Evolutionary conservation across 192 early-diverging fungal species (phyloP).

Genomic region (Gonapodya sp.): DNA sequence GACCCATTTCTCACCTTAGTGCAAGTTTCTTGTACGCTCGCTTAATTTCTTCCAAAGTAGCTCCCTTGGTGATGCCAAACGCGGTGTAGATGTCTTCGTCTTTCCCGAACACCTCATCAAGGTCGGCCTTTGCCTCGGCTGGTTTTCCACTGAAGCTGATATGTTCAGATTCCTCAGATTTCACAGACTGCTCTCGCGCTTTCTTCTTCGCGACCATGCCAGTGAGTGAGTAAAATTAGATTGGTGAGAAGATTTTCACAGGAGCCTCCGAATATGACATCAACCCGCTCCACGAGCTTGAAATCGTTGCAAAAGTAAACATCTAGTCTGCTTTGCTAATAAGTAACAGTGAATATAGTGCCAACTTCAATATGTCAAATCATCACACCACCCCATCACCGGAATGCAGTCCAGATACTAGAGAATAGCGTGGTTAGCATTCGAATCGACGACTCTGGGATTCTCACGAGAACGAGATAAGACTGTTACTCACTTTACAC

Average conservation of each 20-base stretch:
- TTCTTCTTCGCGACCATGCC: not conserved
- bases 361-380: not conserved
- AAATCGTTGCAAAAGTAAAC: not conserved
- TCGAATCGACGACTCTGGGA: not conserved
- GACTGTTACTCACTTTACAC: constrained; percentile 39
- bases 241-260: no score
- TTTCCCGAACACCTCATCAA: not conserved
- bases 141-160: not conserved
- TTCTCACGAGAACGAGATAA: no score
- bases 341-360: not conserved
- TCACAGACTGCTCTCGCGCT: not conserved
- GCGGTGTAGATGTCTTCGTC: constrained; percentile 17
- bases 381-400: not conserved
- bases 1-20: constrained; percentile 13
- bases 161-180: not conserved
- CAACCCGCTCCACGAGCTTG: not conserved
- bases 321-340: no score
- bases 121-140: not conserved
- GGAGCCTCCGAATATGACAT: not conserved
- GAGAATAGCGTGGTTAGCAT: not conserved
- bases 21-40: constrained; percentile 15
- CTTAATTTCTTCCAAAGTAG: constrained; percentile 17
- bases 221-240: not conserved
- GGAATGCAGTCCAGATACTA: not conserved
- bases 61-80: constrained; percentile 17